phyloP scores from a whole-genome alignment of 2,329 filamentous ascomycete genomes.

The Botrytis fragariae region DNA sequence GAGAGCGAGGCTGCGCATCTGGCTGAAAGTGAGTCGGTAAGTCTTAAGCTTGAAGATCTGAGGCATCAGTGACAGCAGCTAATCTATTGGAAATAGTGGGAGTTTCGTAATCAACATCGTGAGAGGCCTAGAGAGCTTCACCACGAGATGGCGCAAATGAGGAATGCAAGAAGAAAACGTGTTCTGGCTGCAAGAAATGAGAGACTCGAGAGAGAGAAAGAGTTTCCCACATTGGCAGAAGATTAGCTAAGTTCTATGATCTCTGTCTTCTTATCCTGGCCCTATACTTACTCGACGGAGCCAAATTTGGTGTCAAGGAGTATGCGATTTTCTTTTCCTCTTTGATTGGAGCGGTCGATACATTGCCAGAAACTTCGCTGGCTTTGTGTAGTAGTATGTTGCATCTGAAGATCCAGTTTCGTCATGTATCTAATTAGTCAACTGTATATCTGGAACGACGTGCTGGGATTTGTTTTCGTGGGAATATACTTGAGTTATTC shows the following conservation, averaged over 20 bases:
- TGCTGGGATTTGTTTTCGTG: neutral
- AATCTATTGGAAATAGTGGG: neutral
- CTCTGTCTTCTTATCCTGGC: neutral
- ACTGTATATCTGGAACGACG: neutral
- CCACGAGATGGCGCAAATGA: conserved; percentile 16
- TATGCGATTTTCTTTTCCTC: neutral
- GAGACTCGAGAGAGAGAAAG: neutral
- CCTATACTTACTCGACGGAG: neutral
- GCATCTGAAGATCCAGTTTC: neutral
- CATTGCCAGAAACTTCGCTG: no score
- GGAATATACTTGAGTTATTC: neutral
- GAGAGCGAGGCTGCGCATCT: neutral
- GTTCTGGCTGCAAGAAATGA: neutral
- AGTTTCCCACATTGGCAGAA: neutral
- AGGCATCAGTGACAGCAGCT: neutral
- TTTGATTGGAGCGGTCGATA: no score
- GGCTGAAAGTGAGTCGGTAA: neutral
- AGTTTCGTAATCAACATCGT: neutral
- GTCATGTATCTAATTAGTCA: neutral
- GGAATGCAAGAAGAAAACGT: conserved; percentile 7
- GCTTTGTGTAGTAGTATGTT: neutral
- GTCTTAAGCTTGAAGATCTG: neutral
- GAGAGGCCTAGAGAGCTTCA: neutral
- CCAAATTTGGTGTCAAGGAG: neutral
- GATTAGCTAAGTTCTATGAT: neutral